Conservation (phyloP, 2,329 filamentous ascomycete genomes). For the Fusarium pseudocircinatum region DNA sequence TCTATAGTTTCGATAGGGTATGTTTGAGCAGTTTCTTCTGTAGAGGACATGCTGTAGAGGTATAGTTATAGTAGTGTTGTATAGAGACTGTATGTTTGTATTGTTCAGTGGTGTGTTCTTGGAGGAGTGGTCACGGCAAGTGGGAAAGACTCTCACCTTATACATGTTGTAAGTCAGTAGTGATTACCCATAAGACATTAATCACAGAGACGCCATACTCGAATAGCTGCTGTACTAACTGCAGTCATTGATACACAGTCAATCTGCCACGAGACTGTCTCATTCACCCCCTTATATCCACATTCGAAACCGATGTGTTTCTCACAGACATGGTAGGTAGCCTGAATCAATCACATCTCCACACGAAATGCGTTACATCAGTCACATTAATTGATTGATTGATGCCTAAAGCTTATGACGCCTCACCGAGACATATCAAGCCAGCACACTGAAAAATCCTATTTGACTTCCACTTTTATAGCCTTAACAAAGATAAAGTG, state of each 20-base stretch:
- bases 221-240: rapidly evolving
- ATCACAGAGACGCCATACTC: rapidly evolving
- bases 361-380: rapidly evolving
- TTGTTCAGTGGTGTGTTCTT: rapidly evolving
- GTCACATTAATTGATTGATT: rapidly evolving
- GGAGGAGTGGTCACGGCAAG: too few species aligned
- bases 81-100: background rate
- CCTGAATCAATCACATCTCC: background rate
- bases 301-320: background rate
- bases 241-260: background rate
- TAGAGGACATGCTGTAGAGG: too few species aligned
- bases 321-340: background rate
- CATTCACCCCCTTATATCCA: too few species aligned
- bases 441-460: too few species aligned
- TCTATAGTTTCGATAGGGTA: too few species aligned
- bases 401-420: too few species aligned
- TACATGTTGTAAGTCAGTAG: too few species aligned
- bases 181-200: rapidly evolving
- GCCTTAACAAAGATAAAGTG: too few species aligned
- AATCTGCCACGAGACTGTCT: rapidly evolving
- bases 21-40: too few species aligned
- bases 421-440: too few species aligned
- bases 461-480: too few species aligned
- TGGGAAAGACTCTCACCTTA: background rate
- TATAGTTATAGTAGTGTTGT: too few species aligned